Base-by-base conservation (phyloP, 495 filamentous ascomycete genomes). In the Penicillium chermesinum region DNA sequence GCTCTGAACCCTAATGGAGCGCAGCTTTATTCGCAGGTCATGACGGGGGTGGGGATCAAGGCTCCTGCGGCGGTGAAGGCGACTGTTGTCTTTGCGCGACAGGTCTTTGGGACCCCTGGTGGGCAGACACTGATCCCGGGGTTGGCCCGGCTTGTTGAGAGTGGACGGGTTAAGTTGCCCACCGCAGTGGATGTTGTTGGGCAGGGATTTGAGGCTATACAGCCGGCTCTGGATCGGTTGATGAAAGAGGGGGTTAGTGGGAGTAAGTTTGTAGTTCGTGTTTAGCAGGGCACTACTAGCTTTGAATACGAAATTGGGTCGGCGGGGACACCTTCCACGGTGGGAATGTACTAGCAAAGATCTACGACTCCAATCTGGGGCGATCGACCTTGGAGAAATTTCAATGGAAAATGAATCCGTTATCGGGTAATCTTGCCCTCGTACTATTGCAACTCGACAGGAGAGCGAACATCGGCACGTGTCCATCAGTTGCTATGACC, bases 221-320 rank as follows among this genome's bases (percentile, higher is more conserved):
- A 53, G 12, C 41, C 33, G 13, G 63, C 13, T n/a, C 35, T 67
- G 38, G 58, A 61, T n/a, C 19, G 19, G 18, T 46, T 67, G 46
- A 61, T 45, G 49, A 41, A 37, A 9, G 8, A 19, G 4, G 39
- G 46, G 1, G 55, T 58, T 16, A 66, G 64, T 34, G 66, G 59
- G 14, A 58, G 40, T 2, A 67, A 66, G 48, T 40, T 66, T 17
- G 60, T 67, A 34, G 60, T 69, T 38, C 48, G 39, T 13, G 39
- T 41, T 30, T 30, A 30, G 25, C 25, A 10, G 4, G 25, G n/a
- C n/a, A n/a, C n/a, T n/a, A n/a, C n/a, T n/a, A n/a, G n/a, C n/a
- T n/a, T n/a, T n/a, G n/a, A n/a, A n/a, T n/a, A n/a, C n/a, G n/a
- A n/a, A n/a, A n/a, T n/a, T n/a, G n/a, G n/a, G n/a, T n/a, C n/a